These are phyloP conservation scores for Schizosaccharomyces octosporus DNA, from an alignment of 805 yeast species.

Conservation along the genomic window DNA sequence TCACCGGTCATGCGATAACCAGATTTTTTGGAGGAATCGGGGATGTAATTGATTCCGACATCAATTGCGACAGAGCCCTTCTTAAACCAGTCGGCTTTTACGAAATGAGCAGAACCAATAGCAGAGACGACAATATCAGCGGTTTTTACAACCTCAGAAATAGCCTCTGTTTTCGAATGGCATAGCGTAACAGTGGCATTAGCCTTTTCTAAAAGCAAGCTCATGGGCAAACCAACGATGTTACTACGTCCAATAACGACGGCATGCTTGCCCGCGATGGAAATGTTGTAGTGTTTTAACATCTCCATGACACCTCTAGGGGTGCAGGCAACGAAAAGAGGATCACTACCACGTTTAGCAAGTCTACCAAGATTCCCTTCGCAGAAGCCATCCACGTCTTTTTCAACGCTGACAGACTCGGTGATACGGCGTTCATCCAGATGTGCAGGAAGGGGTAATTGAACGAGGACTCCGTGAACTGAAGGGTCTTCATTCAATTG, in stretches of 20 bases:
- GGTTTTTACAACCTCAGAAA: conserved; percentile 29
- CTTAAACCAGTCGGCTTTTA: conserved; percentile 74
- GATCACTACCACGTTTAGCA: conserved; percentile 62
- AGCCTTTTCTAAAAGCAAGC: conserved; percentile 50
- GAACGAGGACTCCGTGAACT: conserved; percentile 73
- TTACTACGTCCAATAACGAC: conserved; percentile 90
- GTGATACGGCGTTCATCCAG: conserved; percentile 62
- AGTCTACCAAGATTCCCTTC: conserved; percentile 74
- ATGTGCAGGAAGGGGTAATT: conserved; percentile 66
- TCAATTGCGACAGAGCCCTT: conserved; percentile 68
- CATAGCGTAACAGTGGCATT: conserved; percentile 71
- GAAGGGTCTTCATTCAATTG: conserved; percentile 45
- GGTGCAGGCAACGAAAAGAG: conserved; percentile 76
- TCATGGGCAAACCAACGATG: conserved; percentile 86
- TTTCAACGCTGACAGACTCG: conserved; percentile 49
- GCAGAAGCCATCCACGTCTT: conserved; percentile 92
- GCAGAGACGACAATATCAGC: conserved; percentile 89
- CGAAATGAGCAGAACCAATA: conserved; percentile 62
- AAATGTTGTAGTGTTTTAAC: conserved; percentile 41
- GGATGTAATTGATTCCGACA: conserved; percentile 80
- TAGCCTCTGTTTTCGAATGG: conserved; percentile 46
- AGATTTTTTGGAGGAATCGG: conserved; percentile 46
- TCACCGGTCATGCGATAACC: conserved; percentile 85
- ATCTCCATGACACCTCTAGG: conserved; percentile 79
- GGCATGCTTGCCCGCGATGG: conserved; percentile 54